These are phyloP conservation scores for Scheffersomyces coipomensis DNA, from an alignment of 805 yeast genomes.

Conservation along the genomic window DNA sequence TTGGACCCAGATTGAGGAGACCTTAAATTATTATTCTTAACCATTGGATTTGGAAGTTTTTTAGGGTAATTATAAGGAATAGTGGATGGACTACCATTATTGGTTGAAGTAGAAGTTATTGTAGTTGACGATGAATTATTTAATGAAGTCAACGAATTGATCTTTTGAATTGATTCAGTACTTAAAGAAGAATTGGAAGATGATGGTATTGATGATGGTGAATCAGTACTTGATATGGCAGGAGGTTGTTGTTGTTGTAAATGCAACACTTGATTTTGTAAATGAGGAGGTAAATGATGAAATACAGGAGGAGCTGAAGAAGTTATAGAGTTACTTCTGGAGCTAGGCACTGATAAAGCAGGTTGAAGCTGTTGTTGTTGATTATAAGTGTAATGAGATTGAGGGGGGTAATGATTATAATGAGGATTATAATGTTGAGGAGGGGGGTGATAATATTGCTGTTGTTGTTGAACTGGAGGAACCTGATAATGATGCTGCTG, in stretches of 20 bases:
- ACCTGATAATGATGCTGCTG: background rate
- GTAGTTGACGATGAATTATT: background rate
- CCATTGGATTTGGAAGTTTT: too few relatives aligned
- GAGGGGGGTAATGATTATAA: slow-evolving; percentile 3
- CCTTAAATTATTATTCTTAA: background rate
- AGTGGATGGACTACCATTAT: background rate
- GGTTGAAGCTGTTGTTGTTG: background rate
- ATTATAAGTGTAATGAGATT: slow-evolving; percentile 1
- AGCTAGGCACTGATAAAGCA: background rate
- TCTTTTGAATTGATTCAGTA: background rate
- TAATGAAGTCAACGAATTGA: background rate
- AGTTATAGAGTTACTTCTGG: background rate
- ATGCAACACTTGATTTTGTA: background rate
- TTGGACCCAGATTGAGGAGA: background rate
- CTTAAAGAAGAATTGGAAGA: background rate
- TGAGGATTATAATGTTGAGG: slow-evolving; percentile 3
- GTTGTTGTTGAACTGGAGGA: background rate
- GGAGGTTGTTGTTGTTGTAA: background rate
- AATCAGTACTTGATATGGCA: background rate
- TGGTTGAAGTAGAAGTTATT: background rate
- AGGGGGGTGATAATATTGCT: background rate
- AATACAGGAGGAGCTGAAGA: background rate
- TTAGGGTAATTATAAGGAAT: too few relatives aligned
- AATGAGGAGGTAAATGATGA: slow-evolving; percentile 1
- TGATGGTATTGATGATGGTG: background rate